phyloP scores from a whole-genome alignment of 345 rosid genomes.

The Pelargonium nanum region DNA sequence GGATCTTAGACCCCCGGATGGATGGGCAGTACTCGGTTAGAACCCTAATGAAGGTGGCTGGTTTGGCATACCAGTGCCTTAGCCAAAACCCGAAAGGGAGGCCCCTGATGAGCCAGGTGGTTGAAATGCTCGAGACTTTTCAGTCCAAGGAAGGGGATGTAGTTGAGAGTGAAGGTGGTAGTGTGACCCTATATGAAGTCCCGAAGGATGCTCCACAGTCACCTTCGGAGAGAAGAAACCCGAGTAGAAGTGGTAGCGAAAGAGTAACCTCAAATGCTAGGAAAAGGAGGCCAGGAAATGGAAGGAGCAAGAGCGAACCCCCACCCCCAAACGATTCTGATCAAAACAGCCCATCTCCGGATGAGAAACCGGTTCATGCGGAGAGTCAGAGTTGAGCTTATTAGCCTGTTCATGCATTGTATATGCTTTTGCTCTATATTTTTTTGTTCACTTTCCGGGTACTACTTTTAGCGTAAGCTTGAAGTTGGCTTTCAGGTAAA shows the following conservation, averaged over 20 bases:
- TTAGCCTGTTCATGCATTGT: neutral
- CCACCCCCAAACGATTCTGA: slow-evolving; percentile 10
- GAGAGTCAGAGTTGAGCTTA: slow-evolving; percentile 14
- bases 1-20: slow-evolving; percentile 83
- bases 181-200: slow-evolving; percentile 47
- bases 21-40: slow-evolving; percentile 69
- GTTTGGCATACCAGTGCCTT: slow-evolving; percentile 73
- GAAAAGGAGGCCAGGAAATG: slow-evolving; percentile 22
- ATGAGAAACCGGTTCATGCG: slow-evolving; percentile 17
- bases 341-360: slow-evolving; percentile 16
- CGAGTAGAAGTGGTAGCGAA: slow-evolving; percentile 2
- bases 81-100: slow-evolving; percentile 92
- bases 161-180: slow-evolving; percentile 30
- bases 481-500: neutral
- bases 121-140: slow-evolving; percentile 56
- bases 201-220: slow-evolving; percentile 13
- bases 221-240: slow-evolving; percentile 9
- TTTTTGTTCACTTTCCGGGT: neutral
- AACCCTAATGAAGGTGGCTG: slow-evolving; percentile 62
- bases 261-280: slow-evolving; percentile 12
- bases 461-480: neutral
- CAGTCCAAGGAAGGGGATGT: slow-evolving; percentile 24
- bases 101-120: slow-evolving; percentile 78
- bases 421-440: neutral
- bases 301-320: slow-evolving; percentile 43